phyloP scores from a whole-genome alignment of 1,284 basidiomycete species.

The Sanghuangporus sanghuang region DNA sequence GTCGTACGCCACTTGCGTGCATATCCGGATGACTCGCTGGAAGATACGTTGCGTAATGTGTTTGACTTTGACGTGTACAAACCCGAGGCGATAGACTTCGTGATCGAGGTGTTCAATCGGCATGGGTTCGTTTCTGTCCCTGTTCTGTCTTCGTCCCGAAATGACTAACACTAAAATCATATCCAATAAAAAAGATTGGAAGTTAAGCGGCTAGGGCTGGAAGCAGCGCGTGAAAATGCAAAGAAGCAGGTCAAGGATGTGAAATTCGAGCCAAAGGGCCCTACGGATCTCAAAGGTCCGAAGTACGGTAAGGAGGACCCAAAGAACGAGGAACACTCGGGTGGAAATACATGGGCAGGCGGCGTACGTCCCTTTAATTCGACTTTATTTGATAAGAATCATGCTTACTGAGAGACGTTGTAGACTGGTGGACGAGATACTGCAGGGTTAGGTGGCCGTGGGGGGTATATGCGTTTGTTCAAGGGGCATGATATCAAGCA shows the following conservation, averaged over 20 bases:
- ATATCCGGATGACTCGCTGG: conserved; percentile 52
- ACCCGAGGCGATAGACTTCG: conserved; percentile 55
- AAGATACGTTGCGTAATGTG: conserved; percentile 51
- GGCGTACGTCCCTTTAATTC: conserved; percentile 38
- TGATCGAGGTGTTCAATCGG: conserved; percentile 49
- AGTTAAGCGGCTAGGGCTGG: conserved; percentile 47
- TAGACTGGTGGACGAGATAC: conserved; percentile 65
- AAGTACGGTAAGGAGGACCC: conserved; percentile 58
- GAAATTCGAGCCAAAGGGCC: conserved; percentile 48
- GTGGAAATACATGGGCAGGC: conserved; percentile 58
- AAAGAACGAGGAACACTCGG: conserved; percentile 46
- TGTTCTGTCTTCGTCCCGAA: background rate
- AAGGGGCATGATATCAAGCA: conserved; percentile 62
- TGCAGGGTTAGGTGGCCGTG: conserved; percentile 57
- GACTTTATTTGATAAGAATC: background rate
- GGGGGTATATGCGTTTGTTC: conserved; percentile 62
- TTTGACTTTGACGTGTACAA: conserved; percentile 68
- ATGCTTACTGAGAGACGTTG: background rate
- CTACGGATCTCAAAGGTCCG: conserved; percentile 42
- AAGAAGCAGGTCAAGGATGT: conserved; percentile 48
- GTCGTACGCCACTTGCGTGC: conserved; percentile 56
- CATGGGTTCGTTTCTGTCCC: conserved; percentile 42
- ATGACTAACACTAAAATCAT: background rate
- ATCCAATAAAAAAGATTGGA: conserved; percentile 33
- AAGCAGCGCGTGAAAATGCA: conserved; percentile 46